phyloP scores from a whole-genome alignment of 2,329 filamentous ascomycete species.

The Dryadomyces quercus-mongolicae region DNA sequence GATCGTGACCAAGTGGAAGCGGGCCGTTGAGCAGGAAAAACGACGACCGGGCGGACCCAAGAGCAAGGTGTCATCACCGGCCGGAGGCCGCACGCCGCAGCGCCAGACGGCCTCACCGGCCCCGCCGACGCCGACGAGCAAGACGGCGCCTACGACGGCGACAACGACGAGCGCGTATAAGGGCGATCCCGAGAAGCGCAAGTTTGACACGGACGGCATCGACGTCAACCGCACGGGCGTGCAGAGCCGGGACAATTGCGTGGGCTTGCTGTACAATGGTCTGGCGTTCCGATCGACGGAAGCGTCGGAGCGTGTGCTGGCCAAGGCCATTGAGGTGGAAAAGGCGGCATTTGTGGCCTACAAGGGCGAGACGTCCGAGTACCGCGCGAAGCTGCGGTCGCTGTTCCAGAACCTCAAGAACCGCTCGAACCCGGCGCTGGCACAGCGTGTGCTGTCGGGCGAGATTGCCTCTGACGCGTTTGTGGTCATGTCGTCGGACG shows the following conservation, averaged over 20 bases:
- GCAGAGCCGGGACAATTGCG: conserved; percentile 65
- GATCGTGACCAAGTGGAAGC: conserved; percentile 81
- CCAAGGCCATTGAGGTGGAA: conserved; percentile 73
- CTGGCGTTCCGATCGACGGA: conserved; percentile 60
- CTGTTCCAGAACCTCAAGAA: conserved; percentile 93
- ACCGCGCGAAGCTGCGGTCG: conserved; percentile 81
- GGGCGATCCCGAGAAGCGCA: conserved; percentile 66
- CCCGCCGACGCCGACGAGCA: conserved; percentile 34
- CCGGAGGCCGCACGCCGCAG: conserved; percentile 21
- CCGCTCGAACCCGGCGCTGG: conserved; percentile 70
- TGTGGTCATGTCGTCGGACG: conserved; percentile 77
- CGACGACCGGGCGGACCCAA: conserved; percentile 20
- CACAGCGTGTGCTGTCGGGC: conserved; percentile 61
- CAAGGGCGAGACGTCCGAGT: conserved; percentile 60
- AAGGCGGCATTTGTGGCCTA: conserved; percentile 58
- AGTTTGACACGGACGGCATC: conserved; percentile 69
- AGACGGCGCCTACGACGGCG: conserved; percentile 24
- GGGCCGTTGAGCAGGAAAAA: conserved; percentile 57
- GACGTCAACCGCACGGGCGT: conserved; percentile 66
- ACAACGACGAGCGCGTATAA: conserved; percentile 41
- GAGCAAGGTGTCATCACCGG: conserved; percentile 26
- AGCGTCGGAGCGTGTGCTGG: conserved; percentile 58
- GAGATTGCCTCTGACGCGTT: conserved; percentile 62
- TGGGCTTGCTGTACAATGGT: conserved; percentile 89
- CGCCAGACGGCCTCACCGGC: conserved; percentile 25